phyloP scores from a whole-genome alignment of 257 asterid species.

The Salvia splendens region DNA sequence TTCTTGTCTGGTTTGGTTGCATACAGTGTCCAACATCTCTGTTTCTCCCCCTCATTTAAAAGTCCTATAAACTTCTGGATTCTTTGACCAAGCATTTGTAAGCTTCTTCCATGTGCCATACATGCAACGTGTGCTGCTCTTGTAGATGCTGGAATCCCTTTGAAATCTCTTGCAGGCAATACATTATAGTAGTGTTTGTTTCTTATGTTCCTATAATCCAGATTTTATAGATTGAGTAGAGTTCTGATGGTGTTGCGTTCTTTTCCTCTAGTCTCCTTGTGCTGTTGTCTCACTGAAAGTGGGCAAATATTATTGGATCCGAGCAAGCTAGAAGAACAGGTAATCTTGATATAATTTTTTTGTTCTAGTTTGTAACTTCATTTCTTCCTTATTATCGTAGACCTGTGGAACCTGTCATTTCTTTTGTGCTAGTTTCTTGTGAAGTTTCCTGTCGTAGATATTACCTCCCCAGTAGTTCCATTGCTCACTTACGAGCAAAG shows the following conservation, averaged over 20 bases:
- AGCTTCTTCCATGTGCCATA: constrained; percentile 96
- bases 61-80: constrained; percentile 26
- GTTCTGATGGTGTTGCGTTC: constrained; percentile 27
- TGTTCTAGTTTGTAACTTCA: background rate
- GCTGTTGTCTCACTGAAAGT: constrained; percentile 68
- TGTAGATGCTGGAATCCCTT: constrained; percentile 87
- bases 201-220: constrained; percentile 13
- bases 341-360: constrained; percentile 21
- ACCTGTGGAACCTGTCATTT: background rate
- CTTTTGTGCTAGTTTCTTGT: background rate
- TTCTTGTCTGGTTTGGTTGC: background rate
- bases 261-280: constrained; percentile 61
- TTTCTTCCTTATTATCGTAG: background rate
- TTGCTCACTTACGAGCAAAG: background rate
- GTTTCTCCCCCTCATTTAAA: constrained; percentile 14
- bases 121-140: constrained; percentile 96
- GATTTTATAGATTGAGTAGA: background rate
- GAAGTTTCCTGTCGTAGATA: constrained; percentile 6
- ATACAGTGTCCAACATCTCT: background rate
- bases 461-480: background rate
- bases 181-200: background rate
- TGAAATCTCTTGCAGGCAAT: constrained; percentile 83
- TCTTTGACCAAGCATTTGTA: constrained; percentile 59
- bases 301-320: constrained; percentile 77
- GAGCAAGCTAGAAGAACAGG: constrained; percentile 82